phyloP scores from a whole-genome alignment of 2,329 filamentous ascomycete genomes.

The Nemania sp. region DNA sequence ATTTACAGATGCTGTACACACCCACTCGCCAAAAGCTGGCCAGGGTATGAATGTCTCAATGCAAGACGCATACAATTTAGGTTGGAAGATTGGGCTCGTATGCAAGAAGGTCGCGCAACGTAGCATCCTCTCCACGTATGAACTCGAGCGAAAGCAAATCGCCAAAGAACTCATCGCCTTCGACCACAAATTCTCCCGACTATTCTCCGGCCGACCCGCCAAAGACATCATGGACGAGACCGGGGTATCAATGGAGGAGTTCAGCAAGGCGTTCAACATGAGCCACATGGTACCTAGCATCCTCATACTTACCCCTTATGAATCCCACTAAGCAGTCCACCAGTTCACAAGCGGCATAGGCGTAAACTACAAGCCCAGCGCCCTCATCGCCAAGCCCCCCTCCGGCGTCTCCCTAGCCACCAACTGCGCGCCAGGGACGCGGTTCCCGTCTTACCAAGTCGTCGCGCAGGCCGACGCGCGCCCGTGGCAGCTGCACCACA shows the following conservation, averaged over 20 bases:
- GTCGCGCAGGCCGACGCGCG: constrained; percentile 67
- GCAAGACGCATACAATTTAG: constrained; percentile 71
- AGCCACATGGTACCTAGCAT: constrained; percentile 42
- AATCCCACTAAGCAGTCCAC: background rate
- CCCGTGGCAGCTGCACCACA: constrained; percentile 70
- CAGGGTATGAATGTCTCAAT: constrained; percentile 75
- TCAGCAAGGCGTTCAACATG: constrained; percentile 51
- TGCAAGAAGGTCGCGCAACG: constrained; percentile 51
- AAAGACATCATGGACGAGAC: constrained; percentile 68
- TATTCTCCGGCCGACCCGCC: constrained; percentile 63
- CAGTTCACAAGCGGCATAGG: constrained; percentile 48
- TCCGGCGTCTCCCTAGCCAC: constrained; percentile 61
- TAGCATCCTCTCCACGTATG: constrained; percentile 57
- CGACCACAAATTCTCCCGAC: constrained; percentile 61
- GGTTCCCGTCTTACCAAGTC: constrained; percentile 69
- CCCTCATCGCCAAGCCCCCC: constrained; percentile 67
- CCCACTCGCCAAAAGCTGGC: constrained; percentile 77
- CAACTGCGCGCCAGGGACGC: constrained; percentile 64
- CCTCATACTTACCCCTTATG: background rate
- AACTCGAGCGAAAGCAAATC: constrained; percentile 63
- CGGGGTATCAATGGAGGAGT: constrained; percentile 68
- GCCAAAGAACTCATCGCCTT: constrained; percentile 70
- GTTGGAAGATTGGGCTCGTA: constrained; percentile 60
- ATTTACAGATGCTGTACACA: constrained; percentile 73
- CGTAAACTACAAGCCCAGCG: constrained; percentile 69